Evolutionary conservation across 495 filamentous ascomycete genomes (phyloP), one percentile per base, ranked within the genome.

Genomic region (Beverwykella pulmonaria): DNA sequence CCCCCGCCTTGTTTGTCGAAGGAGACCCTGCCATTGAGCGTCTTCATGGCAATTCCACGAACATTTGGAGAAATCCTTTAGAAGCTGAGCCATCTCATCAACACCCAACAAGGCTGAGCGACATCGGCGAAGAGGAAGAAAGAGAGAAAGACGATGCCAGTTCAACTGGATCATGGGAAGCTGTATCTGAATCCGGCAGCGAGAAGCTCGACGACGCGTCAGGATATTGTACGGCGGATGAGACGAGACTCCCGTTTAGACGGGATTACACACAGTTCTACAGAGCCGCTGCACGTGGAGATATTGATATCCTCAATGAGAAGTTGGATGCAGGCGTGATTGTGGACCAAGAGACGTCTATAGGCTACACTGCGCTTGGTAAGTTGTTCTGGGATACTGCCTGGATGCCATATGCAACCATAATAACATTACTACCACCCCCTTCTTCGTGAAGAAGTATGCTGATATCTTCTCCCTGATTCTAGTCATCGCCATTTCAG

Each of bases 341-440:
- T 29, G 19, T 67, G 46, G 64, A 67, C 22, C 1, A 22, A 26
- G 49, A 56, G n/a, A 56, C 64, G 1, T 25, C 27, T 12, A 41
- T 53, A 22, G 64, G 50, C 22, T 67, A 27, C 34, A 67, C 57
- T 22, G 48, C 64, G 8, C 64, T 67, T 23, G 39, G 39, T 44
- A 44, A 9, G 39, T 44, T 14, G 39, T 44, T 12, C 12, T 34
- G 32, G 12, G 12, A 34, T 34, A n/a, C n/a, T n/a, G n/a, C n/a
- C n/a, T n/a, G n/a, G n/a, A n/a, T n/a, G n/a, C n/a, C n/a, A n/a
- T n/a, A n/a, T n/a, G n/a, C n/a, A n/a, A n/a, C n/a, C n/a, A n/a
- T n/a, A n/a, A n/a, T 34, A 34, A 12, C 32, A 34, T 34, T 34
- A 34, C 5, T 34, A 6, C 5, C 32, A 34, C 12, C 32, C n/a